Base-by-base conservation (phyloP, 2,329 filamentous ascomycete genomes). In the Eutypa lata region DNA sequence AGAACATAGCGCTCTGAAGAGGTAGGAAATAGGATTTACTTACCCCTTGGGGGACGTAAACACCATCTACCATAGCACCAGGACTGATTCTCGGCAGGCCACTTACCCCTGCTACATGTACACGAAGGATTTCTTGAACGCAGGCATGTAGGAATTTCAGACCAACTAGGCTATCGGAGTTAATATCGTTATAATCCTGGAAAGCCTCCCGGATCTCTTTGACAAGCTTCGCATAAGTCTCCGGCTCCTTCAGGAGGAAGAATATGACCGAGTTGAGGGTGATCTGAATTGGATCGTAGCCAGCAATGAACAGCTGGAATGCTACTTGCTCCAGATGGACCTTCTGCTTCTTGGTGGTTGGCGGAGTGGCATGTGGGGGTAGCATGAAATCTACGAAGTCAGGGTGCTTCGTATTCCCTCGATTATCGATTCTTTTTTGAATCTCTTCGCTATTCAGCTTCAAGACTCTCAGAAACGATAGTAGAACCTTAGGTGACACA, bases 111-210 rank as follows among this genome's bases (percentile, higher is more conserved):
- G 66, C 62, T 2, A 66, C 62, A 52, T 64, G 66, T 2, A 69
- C 51, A 21, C 67, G 57, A 7, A 69, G 54, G 2, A 61, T 53
- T 48, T 70, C 66, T 21, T 66, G 60, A 16, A 70, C 62, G 7
- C 66, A 55, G 10, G 67, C 65, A 50, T 59, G 60, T 8, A 68
- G 51, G 49, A 67, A 69, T 22, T 44, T 19, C 26, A 55, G 24
- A 45, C 47, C n/a, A 6, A 47, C 18, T 18, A 53, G 8, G 5
- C 68, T 54, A 21, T 53, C 53, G 7, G 49, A 37, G 8, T 21
- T 50, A 19, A 61, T 61, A 26, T 57, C 48, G n/a, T 57, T 40
- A 47, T 54, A 55, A 26, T 28, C 40, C 8, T 51, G 40, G 33
- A 61, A 60, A 16, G 43, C 43, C 8, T 24, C 21, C 22, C 49